phyloP scores from a whole-genome alignment of 2,329 filamentous ascomycete genomes.

The Phyllosticta paracitricarpa region DNA sequence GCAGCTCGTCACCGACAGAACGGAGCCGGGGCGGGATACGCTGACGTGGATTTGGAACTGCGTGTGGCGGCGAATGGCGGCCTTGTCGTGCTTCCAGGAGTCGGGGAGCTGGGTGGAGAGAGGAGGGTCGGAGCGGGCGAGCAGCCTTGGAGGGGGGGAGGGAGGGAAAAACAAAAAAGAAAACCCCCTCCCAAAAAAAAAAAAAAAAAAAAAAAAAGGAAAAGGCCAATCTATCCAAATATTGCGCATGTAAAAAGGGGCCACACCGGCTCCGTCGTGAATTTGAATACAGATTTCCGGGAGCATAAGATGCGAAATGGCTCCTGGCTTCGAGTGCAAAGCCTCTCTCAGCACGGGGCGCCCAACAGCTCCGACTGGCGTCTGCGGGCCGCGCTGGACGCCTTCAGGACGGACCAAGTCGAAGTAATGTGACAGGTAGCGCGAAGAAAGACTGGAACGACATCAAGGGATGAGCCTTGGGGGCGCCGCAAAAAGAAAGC shows the following conservation, averaged over 20 bases:
- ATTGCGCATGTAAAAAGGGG: too few relatives aligned
- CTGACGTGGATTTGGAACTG: slow-evolving; percentile 11
- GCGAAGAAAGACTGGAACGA: not conserved
- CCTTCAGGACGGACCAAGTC: not conserved
- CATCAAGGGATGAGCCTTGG: not conserved
- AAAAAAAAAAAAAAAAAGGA: not conserved
- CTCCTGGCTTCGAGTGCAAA: not conserved
- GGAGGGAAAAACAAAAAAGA: not conserved
- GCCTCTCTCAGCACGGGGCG: too few relatives aligned
- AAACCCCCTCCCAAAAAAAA: not conserved
- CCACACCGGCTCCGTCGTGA: too few relatives aligned
- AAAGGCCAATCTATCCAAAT: too few relatives aligned
- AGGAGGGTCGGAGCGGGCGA: not conserved
- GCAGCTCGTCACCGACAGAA: slow-evolving; percentile 2
- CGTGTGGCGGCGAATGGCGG: slow-evolving; percentile 4
- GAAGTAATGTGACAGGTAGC: not conserved
- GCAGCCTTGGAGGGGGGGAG: not conserved
- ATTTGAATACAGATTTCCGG: too few relatives aligned
- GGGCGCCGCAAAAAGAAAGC: not conserved
- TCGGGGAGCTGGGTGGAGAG: slow-evolving; percentile 1
- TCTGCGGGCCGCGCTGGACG: not conserved
- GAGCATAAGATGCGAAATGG: not conserved
- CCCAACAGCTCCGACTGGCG: not conserved
- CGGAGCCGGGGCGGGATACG: slow-evolving; percentile 4
- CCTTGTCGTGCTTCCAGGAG: not conserved